phyloP scores from a whole-genome alignment of 2,329 filamentous ascomycete species.

The Phaeosphaeriaceae sp. region DNA sequence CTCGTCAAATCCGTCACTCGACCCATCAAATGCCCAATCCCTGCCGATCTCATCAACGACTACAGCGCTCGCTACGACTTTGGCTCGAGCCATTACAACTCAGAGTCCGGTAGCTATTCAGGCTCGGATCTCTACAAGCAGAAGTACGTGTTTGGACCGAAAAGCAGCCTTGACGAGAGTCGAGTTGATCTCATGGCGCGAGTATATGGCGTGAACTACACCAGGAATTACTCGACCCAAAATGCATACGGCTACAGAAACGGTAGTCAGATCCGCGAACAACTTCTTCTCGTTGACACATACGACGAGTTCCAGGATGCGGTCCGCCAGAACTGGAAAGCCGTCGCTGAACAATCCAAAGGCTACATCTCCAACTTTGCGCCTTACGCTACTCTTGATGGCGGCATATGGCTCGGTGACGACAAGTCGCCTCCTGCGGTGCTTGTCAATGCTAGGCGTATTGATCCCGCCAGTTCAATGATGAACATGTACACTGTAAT shows the following conservation, averaged over 20 bases:
- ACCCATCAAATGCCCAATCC: constrained; percentile 49
- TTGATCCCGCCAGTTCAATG: constrained; percentile 47
- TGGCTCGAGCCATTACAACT: not conserved
- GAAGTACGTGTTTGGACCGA: constrained; percentile 24
- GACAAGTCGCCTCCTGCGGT: constrained; percentile 19
- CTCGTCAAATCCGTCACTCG: constrained; percentile 67
- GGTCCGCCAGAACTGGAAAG: constrained; percentile 65
- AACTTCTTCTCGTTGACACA: constrained; percentile 64
- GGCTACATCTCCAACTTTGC: not conserved
- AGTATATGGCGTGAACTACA: constrained; percentile 42
- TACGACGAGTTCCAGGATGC: constrained; percentile 65
- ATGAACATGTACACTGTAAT: constrained; percentile 28
- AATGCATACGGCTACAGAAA: constrained; percentile 24
- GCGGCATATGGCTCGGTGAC: constrained; percentile 31
- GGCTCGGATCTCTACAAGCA: not conserved
- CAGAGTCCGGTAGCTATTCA: not conserved
- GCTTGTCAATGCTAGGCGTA: constrained; percentile 31
- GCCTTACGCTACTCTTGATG: constrained; percentile 49
- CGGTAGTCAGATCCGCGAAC: constrained; percentile 19
- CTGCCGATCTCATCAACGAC: constrained; percentile 27
- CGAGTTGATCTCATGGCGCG: constrained; percentile 20
- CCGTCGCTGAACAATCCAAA: constrained; percentile 44
- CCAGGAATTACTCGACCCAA: not conserved
- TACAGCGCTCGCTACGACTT: constrained; percentile 20
- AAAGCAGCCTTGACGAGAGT: constrained; percentile 9